Percentiles rank a stretch among this genome's conserved stretches.
Conservation (phyloP, 2,329 filamentous ascomycete genomes). For the Colletotrichum gigasporum region DNA sequence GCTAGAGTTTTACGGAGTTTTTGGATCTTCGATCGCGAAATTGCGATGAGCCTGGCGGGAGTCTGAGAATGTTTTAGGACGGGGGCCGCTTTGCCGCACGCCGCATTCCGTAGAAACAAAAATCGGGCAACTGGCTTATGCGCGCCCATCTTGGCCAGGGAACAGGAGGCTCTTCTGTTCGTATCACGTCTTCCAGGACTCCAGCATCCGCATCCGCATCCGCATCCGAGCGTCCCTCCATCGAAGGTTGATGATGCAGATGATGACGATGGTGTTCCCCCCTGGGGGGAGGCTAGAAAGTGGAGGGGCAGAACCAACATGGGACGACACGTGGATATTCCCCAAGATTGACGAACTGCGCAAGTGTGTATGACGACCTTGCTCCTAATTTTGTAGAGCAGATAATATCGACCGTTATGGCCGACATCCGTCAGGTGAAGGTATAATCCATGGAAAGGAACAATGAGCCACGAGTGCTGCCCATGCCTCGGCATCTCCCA, state of each 20-base stretch:
- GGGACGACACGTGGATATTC: conserved; percentile 22
- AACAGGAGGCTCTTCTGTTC: conserved; percentile 23
- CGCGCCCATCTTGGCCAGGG: not conserved
- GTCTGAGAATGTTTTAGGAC: conserved; percentile 20
- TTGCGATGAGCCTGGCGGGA: conserved; percentile 23
- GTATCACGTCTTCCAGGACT: not conserved
- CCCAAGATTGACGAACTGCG: conserved; percentile 19
- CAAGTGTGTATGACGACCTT: not conserved
- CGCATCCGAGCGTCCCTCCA: conserved; percentile 15
- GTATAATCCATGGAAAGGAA: conserved; percentile 14
- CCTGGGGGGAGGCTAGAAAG: not conserved
- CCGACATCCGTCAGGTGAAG: conserved; percentile 9
- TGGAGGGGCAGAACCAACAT: conserved; percentile 1
- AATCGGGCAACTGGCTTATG: not conserved
- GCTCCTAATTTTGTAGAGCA: conserved; percentile 18
- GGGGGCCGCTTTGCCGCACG: not conserved
- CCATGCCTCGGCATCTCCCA: conserved; percentile 25
- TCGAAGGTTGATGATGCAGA: conserved; percentile 3
- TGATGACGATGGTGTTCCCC: conserved; percentile 13
- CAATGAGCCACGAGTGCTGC: not conserved
- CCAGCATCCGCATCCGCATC: not conserved
- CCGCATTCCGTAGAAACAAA: not conserved
- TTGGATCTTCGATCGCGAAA: conserved; percentile 27
- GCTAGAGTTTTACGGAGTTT: conserved; percentile 9
- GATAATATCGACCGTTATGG: conserved; percentile 11